These are phyloP conservation scores for Jatropha curcas DNA, from an alignment of 345 rosid genomes.

Conservation along the genomic window DNA sequence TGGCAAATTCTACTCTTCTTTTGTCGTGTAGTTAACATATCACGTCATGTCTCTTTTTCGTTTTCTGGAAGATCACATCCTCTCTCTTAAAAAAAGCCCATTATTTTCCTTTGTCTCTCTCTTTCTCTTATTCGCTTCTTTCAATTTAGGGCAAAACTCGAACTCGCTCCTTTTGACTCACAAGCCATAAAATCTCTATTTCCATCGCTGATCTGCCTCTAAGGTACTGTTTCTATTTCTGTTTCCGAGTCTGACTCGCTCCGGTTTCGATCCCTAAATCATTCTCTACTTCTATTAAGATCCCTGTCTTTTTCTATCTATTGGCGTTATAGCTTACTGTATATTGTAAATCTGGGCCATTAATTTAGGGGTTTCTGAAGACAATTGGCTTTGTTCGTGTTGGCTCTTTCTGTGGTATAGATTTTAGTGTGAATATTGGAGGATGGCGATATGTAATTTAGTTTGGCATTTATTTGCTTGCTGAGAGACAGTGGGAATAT, in stretches of 20 bases:
- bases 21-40: background rate
- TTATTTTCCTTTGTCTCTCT: background rate
- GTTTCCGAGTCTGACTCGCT: slow-evolving; percentile 1
- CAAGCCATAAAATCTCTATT: slow-evolving; percentile 6
- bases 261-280: slow-evolving; percentile 28
- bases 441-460: slow-evolving; percentile 1
- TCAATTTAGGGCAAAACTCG: slow-evolving; percentile 38
- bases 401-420: background rate
- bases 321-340: background rate
- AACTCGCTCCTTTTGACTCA: slow-evolving; percentile 36
- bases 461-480: slow-evolving; percentile 18
- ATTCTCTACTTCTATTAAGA: background rate
- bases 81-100: background rate
- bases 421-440: background rate
- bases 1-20: background rate
- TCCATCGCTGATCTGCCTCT: slow-evolving; percentile 29
- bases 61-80: no score
- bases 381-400: background rate
- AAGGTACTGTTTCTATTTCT: slow-evolving; percentile 30
- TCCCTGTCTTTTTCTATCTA: background rate
- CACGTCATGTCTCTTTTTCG: no score
- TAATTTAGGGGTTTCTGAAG: background rate
- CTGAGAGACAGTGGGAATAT: slow-evolving; percentile 16
- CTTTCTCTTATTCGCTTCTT: background rate
- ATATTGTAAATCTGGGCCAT: background rate